Conservation (phyloP, 2,329 filamentous ascomycete genomes). For the Penicillium paneum region DNA sequence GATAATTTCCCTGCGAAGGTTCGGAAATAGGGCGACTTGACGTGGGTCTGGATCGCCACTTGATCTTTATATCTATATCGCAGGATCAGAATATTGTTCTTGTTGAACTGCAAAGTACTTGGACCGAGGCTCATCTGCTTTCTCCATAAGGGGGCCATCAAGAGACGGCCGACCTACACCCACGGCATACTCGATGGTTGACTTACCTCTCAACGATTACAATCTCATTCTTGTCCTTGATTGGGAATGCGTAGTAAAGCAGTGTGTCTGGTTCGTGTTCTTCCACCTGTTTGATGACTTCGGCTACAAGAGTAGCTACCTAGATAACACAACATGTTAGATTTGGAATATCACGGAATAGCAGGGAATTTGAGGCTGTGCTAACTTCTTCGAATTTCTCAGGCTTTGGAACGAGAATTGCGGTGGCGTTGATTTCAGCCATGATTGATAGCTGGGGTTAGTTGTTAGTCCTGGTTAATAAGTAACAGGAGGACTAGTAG, state of each 20-base stretch:
- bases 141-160: background rate
- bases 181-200: background rate
- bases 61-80: slow-evolving; percentile 27
- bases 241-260: slow-evolving; percentile 29
- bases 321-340: slow-evolving; percentile 6
- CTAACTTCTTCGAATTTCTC: slow-evolving; percentile 34
- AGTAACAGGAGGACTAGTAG: background rate
- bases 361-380: too few relatives aligned
- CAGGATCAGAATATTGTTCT: background rate
- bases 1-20: slow-evolving; percentile 21
- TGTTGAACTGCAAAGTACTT: background rate
- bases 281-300: slow-evolving; percentile 30
- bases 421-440: slow-evolving; percentile 32
- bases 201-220: slow-evolving; percentile 34
- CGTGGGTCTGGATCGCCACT: slow-evolving; percentile 24
- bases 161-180: background rate
- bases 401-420: slow-evolving; percentile 29
- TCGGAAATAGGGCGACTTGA: slow-evolving; percentile 24
- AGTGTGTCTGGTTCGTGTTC: slow-evolving; percentile 33
- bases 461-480: background rate
- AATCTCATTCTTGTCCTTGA: slow-evolving; percentile 30
- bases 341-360: background rate
- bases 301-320: slow-evolving; percentile 26
- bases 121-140: slow-evolving; percentile 15
- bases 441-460: slow-evolving; percentile 14